Evolutionary conservation across 2,329 filamentous ascomycete species (phyloP).

Genomic region (Furcasterigmium furcatum): DNA sequence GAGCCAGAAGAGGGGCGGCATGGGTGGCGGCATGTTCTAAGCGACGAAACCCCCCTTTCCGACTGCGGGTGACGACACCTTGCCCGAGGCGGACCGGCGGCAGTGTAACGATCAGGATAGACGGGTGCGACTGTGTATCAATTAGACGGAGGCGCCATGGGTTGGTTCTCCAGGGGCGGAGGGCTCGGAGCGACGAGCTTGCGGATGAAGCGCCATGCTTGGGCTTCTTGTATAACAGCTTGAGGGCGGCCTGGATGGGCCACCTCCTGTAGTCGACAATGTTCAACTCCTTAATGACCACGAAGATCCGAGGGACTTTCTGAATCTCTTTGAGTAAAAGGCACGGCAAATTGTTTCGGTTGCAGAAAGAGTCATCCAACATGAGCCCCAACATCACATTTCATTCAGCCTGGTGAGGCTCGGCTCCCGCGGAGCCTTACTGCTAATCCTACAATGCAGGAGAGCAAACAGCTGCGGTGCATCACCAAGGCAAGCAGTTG

Average conservation of each 20-base stretch:
- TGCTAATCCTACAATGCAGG: too few species aligned
- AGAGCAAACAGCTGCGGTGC: too few species aligned
- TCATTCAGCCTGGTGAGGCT: too few species aligned
- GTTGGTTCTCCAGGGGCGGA: too few species aligned
- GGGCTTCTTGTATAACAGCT: not conserved
- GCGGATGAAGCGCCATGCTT: not conserved
- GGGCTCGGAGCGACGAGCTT: too few species aligned
- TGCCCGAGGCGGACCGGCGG: not conserved
- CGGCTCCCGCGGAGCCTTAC: too few species aligned
- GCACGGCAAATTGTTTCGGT: too few species aligned
- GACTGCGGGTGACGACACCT: not conserved
- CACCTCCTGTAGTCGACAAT: not conserved
- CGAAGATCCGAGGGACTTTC: too few species aligned
- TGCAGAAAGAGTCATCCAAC: too few species aligned
- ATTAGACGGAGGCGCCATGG: not conserved
- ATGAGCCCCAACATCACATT: too few species aligned
- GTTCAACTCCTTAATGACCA: not conserved
- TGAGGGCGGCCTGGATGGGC: not conserved
- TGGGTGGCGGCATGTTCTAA: constrained; percentile 45
- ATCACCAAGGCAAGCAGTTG: too few species aligned
- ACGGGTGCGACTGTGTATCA: not conserved
- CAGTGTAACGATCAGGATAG: not conserved
- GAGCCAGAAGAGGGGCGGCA: constrained; percentile 63
- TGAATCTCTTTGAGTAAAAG: too few species aligned
- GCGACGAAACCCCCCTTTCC: constrained; percentile 13